These are phyloP conservation scores for Jacaranda mimosifolia DNA, from an alignment of 257 asterid genomes.

Conservation along the genomic window DNA sequence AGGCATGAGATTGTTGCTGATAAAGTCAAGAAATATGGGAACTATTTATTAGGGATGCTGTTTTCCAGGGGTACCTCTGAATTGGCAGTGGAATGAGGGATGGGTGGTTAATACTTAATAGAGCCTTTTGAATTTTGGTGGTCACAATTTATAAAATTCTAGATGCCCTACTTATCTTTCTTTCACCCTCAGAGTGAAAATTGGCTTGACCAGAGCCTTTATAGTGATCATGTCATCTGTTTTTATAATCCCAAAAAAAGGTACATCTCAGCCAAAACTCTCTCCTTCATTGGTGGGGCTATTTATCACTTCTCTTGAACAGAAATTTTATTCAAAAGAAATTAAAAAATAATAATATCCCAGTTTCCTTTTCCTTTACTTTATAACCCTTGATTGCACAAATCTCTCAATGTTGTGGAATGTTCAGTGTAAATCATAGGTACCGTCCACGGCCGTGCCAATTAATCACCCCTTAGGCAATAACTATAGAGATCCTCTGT, in stretches of 20 bases:
- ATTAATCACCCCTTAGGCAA: no score
- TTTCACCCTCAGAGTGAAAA: conserved; percentile 13
- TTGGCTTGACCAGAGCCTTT: background rate
- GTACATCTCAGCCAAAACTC: background rate
- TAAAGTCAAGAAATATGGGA: conserved; percentile 55
- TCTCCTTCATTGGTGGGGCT: conserved; percentile 8
- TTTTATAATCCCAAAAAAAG: background rate
- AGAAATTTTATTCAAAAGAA: background rate
- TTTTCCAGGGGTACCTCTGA: conserved; percentile 49
- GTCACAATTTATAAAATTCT: conserved; percentile 45
- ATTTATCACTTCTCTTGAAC: background rate
- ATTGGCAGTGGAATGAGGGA: conserved; percentile 47
- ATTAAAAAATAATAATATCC: background rate
- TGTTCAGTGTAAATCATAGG: no score
- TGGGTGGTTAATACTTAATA: conserved; percentile 65
- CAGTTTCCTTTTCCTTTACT: background rate
- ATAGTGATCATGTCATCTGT: background rate
- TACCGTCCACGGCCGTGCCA: no score
- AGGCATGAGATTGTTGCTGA: conserved; percentile 52
- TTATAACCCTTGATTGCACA: no score
- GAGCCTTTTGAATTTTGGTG: conserved; percentile 48
- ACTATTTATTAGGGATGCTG: conserved; percentile 62
- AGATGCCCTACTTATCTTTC: conserved; percentile 42
- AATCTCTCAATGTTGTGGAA: no score
- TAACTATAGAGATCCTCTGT: no score